A percentile compares a stretch with the other conserved stretches of the same genome.
phyloP scores from a whole-genome alignment of 768 basidiomycete genomes.

The Hemileccinum impolitum region DNA sequence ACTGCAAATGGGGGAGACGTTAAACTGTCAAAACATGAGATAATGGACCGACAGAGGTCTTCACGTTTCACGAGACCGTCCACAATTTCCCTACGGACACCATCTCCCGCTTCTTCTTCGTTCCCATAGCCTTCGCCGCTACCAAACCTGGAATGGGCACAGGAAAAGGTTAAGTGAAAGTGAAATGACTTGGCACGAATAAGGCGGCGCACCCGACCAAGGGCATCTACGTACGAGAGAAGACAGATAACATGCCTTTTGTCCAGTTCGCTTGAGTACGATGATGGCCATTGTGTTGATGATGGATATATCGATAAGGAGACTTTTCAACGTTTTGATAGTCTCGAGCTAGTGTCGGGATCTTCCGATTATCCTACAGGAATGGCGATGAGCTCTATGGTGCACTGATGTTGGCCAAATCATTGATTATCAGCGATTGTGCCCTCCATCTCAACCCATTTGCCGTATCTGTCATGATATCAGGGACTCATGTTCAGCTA shows the following conservation, averaged over 20 bases:
- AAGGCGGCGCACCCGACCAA: slow-evolving; percentile 50
- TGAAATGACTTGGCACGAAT: not conserved
- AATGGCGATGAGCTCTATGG: too few relatives aligned
- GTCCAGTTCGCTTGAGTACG: slow-evolving; percentile 55
- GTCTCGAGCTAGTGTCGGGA: too few relatives aligned
- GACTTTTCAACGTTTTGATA: too few relatives aligned
- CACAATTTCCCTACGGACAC: slow-evolving; percentile 69
- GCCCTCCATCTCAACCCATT: too few relatives aligned
- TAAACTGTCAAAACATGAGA: not conserved
- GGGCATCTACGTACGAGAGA: slow-evolving; percentile 53
- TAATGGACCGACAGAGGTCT: slow-evolving; percentile 65
- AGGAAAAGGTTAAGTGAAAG: slow-evolving; percentile 7
- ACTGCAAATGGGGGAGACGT: too few relatives aligned
- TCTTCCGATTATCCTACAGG: too few relatives aligned
- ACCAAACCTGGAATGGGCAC: slow-evolving; percentile 49
- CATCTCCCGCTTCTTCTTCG: slow-evolving; percentile 80
- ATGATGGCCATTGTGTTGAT: slow-evolving; percentile 53
- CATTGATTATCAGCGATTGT: too few relatives aligned
- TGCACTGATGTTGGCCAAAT: too few relatives aligned
- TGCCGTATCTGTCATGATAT: too few relatives aligned
- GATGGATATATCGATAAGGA: slow-evolving; percentile 14
- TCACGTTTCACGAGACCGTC: slow-evolving; percentile 86
- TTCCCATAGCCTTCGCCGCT: slow-evolving; percentile 89
- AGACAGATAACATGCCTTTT: slow-evolving; percentile 41
- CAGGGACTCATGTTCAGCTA: too few relatives aligned